phyloP scores from a whole-genome alignment of 768 basidiomycete species.

The Boletus edulis region DNA sequence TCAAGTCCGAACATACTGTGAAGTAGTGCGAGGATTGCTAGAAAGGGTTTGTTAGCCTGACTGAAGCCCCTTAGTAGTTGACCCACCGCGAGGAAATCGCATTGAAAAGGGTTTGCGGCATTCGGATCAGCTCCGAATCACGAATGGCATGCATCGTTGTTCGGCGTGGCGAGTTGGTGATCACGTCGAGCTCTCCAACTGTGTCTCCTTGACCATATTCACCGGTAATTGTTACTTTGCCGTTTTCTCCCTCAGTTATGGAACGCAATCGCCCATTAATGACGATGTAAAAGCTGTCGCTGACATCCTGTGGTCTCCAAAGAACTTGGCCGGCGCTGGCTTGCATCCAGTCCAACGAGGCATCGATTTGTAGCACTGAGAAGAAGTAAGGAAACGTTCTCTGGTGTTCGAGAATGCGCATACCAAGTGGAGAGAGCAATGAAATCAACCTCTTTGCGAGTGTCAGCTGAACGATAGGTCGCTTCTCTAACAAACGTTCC shows the following conservation, averaged over 20 bases:
- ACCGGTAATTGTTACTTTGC: constrained; percentile 76
- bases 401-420: constrained; percentile 14
- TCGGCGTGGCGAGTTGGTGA: constrained; percentile 82
- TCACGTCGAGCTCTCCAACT: constrained; percentile 96
- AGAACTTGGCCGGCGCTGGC: constrained; percentile 93
- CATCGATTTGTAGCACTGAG: constrained; percentile 92
- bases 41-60: not conserved
- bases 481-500: constrained; percentile 86
- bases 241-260: constrained; percentile 75
- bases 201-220: constrained; percentile 98
- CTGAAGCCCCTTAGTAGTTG: not conserved
- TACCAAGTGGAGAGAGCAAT: constrained; percentile 88
- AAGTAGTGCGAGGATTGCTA: constrained; percentile 83
- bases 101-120: constrained; percentile 97
- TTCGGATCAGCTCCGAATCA: constrained; percentile 93
- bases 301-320: constrained; percentile 86
- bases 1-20: constrained; percentile 51
- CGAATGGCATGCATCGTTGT: constrained; percentile 97
- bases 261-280: constrained; percentile 95
- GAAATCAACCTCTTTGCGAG: constrained; percentile 96
- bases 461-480: constrained; percentile 93
- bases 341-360: constrained; percentile 98
- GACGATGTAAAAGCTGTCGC: constrained; percentile 97
- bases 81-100: constrained; percentile 84
- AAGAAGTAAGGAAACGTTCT: constrained; percentile 4